phyloP scores from a whole-genome alignment of 257 asterid species.

The Nicotiana benthamiana region DNA sequence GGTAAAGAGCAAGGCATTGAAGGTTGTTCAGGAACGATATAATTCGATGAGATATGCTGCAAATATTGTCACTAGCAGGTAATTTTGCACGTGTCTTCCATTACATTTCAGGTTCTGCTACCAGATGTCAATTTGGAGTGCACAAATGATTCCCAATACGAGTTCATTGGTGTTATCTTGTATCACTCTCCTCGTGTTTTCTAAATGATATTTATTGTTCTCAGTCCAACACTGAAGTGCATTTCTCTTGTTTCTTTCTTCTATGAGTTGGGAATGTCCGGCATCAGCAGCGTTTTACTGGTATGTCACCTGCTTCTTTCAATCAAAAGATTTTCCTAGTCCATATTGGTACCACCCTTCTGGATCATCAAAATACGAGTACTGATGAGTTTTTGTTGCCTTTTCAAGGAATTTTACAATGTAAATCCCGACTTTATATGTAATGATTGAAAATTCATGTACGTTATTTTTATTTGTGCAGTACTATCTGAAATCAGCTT shows the following conservation, averaged over 20 bases:
- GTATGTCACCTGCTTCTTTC: conserved; percentile 31
- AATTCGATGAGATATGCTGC: conserved; percentile 64
- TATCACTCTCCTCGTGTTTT: not conserved
- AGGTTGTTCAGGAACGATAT: conserved; percentile 53
- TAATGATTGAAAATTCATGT: conserved; percentile 5
- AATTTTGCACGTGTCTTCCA: not conserved
- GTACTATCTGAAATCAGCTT: conserved; percentile 83
- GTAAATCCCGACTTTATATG: not conserved
- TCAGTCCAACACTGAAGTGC: conserved; percentile 66
- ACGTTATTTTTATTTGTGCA: conserved; percentile 25
- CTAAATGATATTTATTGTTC: conserved; percentile 10
- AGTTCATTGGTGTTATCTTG: not conserved
- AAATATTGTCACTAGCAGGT: conserved; percentile 61
- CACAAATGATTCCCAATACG: not conserved
- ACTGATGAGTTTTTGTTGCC: not conserved
- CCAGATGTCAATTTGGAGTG: not conserved
- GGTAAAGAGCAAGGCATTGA: conserved; percentile 33
- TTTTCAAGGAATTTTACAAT: not conserved
- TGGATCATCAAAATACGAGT: not conserved
- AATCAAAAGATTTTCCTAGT: not conserved
- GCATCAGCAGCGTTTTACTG: conserved; percentile 72
- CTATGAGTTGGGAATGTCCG: conserved; percentile 89
- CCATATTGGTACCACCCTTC: not conserved
- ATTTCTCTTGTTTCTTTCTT: conserved; percentile 76
- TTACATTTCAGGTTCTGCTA: not conserved